A percentile compares a stretch with the other conserved stretches of the same genome.
Conservation (phyloP, 805 yeast genomes). For the Starmerella khaoyaiensis region DNA sequence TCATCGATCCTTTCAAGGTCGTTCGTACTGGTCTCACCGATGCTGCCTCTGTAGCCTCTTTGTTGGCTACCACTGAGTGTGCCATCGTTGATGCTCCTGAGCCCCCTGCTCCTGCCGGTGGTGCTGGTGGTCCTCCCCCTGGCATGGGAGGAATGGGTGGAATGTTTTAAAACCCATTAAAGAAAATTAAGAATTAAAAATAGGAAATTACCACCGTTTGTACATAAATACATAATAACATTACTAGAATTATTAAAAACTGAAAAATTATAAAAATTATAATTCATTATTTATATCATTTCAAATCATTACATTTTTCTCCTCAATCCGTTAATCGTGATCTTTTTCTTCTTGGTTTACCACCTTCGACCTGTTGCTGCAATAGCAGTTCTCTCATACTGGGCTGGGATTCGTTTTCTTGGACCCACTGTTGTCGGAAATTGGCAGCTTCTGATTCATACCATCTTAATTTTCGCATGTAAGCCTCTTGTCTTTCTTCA, state of each 20-base stretch:
- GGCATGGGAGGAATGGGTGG: conserved; percentile 31
- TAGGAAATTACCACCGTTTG: neutral
- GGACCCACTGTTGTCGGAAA: conserved; percentile 30
- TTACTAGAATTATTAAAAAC: neutral
- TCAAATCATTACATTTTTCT: no score
- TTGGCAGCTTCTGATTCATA: conserved; percentile 31
- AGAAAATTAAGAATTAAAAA: neutral
- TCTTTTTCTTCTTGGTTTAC: conserved; percentile 12
- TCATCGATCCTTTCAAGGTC: conserved; percentile 96
- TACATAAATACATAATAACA: neutral
- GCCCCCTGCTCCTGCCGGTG: conserved; percentile 54
- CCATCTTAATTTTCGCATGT: conserved; percentile 24
- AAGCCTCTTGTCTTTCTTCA: conserved; percentile 27
- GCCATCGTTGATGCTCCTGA: conserved; percentile 91
- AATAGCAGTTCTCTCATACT: conserved; percentile 20
- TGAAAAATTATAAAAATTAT: neutral
- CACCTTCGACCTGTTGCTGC: conserved; percentile 13
- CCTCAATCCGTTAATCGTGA: conserved; percentile 14
- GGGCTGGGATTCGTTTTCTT: conserved; percentile 25
- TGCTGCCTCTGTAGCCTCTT: conserved; percentile 94
- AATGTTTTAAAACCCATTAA: conserved; percentile 5
- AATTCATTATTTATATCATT: neutral
- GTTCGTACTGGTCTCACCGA: conserved; percentile 91
- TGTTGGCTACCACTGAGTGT: conserved; percentile 96
- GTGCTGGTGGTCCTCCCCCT: conserved; percentile 50